phyloP scores from a whole-genome alignment of 1,284 basidiomycete genomes.

The Quambalaria eucalypti region DNA sequence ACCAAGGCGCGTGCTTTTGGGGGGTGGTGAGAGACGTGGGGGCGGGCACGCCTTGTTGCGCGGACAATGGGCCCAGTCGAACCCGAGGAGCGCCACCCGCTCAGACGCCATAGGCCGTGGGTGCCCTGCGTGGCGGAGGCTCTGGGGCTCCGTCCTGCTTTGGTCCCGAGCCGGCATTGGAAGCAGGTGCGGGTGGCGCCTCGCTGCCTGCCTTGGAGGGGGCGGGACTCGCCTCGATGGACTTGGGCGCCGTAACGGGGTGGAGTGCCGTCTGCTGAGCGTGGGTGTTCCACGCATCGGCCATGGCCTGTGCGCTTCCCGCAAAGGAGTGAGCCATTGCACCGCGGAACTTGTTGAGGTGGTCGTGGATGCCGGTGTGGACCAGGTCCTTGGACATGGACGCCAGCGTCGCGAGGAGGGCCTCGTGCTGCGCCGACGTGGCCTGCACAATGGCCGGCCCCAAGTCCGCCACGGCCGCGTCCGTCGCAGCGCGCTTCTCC shows the following conservation, averaged over 20 bases:
- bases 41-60: no score
- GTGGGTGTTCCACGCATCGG: not conserved
- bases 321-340: not conserved
- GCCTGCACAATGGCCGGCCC: slow-evolving; percentile 19
- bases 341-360: slow-evolving; percentile 34
- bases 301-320: not conserved
- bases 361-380: slow-evolving; percentile 21
- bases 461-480: slow-evolving; percentile 23
- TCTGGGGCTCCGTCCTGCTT: no score
- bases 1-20: no score
- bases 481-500: slow-evolving; percentile 15
- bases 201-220: no score
- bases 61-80: no score
- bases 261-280: not conserved
- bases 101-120: no score
- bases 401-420: slow-evolving; percentile 29
- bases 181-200: no score
- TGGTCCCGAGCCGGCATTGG: no score
- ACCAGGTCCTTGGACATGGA: slow-evolving; percentile 31
- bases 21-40: no score
- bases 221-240: not conserved
- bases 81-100: no score
- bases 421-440: slow-evolving; percentile 25
- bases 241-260: no score
- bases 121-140: no score